These are phyloP conservation scores for Colletotrichum godetiae DNA, from an alignment of 2,329 filamentous ascomycete species.

Conservation along the genomic window DNA sequence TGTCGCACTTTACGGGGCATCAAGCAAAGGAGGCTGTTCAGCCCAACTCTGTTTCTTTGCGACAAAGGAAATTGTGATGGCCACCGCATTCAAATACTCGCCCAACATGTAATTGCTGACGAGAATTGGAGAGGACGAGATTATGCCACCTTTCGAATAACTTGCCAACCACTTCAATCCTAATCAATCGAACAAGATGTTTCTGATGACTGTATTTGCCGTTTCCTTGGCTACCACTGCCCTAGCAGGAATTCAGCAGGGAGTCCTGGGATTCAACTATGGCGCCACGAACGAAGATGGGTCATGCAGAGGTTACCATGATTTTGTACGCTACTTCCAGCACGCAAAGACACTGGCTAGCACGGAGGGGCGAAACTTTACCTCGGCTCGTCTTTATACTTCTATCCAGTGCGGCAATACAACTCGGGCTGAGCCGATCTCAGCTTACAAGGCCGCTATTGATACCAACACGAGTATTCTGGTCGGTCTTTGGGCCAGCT, in stretches of 20 bases:
- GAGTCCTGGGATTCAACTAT: conserved; percentile 35
- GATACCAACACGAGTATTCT: conserved; percentile 60
- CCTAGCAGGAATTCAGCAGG: conserved; percentile 21
- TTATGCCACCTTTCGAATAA: neutral
- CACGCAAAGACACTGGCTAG: conserved; percentile 23
- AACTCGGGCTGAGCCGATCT: conserved; percentile 63
- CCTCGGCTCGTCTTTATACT: conserved; percentile 33
- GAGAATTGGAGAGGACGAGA: accelerated
- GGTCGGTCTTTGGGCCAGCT: conserved; percentile 62
- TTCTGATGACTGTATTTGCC: neutral
- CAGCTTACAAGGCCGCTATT: conserved; percentile 74
- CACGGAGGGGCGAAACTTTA: conserved; percentile 7
- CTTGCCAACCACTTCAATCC: neutral
- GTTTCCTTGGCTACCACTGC: conserved; percentile 21
- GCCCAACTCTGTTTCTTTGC: conserved; percentile 18
- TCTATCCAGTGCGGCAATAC: conserved; percentile 33
- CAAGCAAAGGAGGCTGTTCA: conserved; percentile 6
- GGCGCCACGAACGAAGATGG: conserved; percentile 34
- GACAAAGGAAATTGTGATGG: neutral
- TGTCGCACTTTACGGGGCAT: neutral
- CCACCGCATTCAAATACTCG: neutral
- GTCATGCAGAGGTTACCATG: conserved; percentile 29
- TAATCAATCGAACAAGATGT: conserved; percentile 12
- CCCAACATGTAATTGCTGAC: no score
- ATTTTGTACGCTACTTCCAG: conserved; percentile 32